Conservation (phyloP, 306 rosid genomes). For the Cicer cuneatum region DNA sequence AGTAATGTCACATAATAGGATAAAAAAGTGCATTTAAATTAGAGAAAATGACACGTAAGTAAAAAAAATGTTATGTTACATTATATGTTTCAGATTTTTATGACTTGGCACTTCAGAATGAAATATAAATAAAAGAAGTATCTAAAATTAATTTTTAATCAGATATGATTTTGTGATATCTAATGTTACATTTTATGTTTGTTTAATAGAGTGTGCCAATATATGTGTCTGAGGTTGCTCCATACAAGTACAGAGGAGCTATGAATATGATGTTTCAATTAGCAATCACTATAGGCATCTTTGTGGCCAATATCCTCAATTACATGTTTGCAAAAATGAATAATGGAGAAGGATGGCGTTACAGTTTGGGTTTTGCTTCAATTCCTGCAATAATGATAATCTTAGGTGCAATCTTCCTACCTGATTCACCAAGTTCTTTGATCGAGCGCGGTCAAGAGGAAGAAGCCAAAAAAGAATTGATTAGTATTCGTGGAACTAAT, state of each 20-base stretch:
- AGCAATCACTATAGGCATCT: conserved; percentile 1
- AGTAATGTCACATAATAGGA: too few relatives aligned
- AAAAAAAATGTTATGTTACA: too few relatives aligned
- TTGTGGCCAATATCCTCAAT: not conserved
- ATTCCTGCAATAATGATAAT: not conserved
- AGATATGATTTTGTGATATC: too few relatives aligned
- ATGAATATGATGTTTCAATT: conserved; percentile 1
- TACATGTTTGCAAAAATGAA: not conserved
- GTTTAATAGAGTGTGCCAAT: not conserved
- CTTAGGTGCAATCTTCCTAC: not conserved
- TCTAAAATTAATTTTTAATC: too few relatives aligned
- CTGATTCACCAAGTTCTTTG: not conserved
- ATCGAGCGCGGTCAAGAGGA: not conserved
- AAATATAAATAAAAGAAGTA: too few relatives aligned
- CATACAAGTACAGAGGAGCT: not conserved
- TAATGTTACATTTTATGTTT: not conserved
- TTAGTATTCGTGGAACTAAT: not conserved
- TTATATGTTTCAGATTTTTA: too few relatives aligned
- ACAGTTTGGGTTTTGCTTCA: not conserved
- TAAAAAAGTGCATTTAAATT: too few relatives aligned
- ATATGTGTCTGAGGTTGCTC: conserved; percentile 8
- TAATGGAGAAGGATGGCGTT: not conserved
- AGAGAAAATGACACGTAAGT: too few relatives aligned
- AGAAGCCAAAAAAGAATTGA: not conserved
- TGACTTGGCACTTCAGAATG: too few relatives aligned